Conservation (phyloP, 139 green algal genomes). For the Microglena sp. region DNA sequence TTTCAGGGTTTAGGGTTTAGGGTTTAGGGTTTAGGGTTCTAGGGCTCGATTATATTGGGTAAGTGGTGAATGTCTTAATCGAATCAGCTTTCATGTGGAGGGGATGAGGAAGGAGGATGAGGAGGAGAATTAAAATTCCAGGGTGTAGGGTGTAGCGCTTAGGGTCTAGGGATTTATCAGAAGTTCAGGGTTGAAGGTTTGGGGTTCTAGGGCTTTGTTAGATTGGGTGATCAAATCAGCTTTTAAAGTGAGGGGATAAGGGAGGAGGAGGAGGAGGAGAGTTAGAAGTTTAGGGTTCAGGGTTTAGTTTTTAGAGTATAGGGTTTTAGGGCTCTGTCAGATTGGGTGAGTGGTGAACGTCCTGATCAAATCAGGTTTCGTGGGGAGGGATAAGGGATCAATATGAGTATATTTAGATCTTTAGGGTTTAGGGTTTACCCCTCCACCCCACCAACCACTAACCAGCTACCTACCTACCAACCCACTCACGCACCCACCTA, state of each 20-base stretch:
- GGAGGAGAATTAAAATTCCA: no score
- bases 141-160: no score
- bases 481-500: background rate
- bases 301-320: no score
- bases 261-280: no score
- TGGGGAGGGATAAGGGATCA: background rate
- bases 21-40: no score
- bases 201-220: background rate
- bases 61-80: background rate
- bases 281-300: no score
- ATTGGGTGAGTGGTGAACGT: background rate
- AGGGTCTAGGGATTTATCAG: no score
- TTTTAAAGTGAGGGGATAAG: no score
- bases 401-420: background rate
- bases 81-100: background rate
- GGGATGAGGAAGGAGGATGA: no score
- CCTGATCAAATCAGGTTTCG: background rate
- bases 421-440: background rate
- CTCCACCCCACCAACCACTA: background rate
- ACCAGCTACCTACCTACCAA: background rate
- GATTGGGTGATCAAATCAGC: background rate
- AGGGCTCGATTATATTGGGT: no score
- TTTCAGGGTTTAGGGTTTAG: no score
- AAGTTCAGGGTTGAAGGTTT: no score
- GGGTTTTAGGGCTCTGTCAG: background rate